A percentile compares a stretch with the other conserved stretches of the same genome.
phyloP scores from a whole-genome alignment of 148 eudicot genomes.

The Limonium bicolor region DNA sequence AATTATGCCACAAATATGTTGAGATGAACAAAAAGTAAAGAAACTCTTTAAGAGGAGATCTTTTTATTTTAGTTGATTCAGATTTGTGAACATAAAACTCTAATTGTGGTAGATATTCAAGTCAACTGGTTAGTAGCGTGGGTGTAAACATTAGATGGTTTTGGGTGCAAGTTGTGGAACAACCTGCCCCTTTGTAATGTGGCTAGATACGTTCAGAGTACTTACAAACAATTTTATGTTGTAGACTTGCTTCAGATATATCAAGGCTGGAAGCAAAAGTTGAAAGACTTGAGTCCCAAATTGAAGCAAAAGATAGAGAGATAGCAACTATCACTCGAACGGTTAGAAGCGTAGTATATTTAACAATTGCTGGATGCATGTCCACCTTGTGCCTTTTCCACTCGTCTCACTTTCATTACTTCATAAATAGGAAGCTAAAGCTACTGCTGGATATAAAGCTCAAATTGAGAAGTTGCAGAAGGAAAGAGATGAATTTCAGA shows the following conservation, averaged over 20 bases:
- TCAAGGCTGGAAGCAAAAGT: conserved; percentile 94
- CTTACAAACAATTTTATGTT: no score
- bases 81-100: no score
- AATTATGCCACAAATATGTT: no score
- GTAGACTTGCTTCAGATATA: conserved; percentile 74
- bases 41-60: no score
- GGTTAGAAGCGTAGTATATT: conserved; percentile 24
- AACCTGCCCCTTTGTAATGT: no score
- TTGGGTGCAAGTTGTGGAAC: no score
- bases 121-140: no score
- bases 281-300: conserved; percentile 79
- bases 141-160: no score
- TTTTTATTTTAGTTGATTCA: no score
- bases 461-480: conserved; percentile 96
- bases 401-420: conserved; percentile 1
- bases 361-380: not conserved
- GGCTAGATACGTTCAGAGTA: no score
- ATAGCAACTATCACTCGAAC: conserved; percentile 90
- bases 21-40: no score
- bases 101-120: no score
- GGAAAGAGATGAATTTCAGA: conserved; percentile 97
- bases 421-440: conserved; percentile 82
- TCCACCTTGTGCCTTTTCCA: not conserved
- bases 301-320: conserved; percentile 82
- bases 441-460: conserved; percentile 68